Evolutionary conservation across 2,329 filamentous ascomycete genomes (phyloP).

Genomic region (Fusarium clavum): DNA sequence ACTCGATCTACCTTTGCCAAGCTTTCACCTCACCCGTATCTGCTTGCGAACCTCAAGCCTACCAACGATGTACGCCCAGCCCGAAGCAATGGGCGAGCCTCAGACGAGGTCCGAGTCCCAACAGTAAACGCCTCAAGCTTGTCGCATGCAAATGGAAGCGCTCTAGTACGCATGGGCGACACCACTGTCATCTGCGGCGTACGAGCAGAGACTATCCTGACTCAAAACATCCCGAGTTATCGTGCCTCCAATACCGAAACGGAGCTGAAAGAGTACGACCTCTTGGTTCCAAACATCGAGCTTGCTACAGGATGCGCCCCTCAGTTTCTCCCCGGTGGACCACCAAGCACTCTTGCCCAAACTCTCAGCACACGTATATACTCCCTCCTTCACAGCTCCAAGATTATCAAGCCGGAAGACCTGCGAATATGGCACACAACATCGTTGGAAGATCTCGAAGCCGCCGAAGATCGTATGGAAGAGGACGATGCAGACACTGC

Average conservation of each 20-base stretch:
- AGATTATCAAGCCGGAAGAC: conserved; percentile 73
- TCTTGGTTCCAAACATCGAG: conserved; percentile 94
- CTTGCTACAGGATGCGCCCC: conserved; percentile 91
- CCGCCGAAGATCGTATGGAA: conserved; percentile 53
- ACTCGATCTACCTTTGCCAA: conserved; percentile 83
- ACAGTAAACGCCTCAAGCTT: conserved; percentile 85
- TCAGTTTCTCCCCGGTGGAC: conserved; percentile 83
- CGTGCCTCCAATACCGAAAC: conserved; percentile 57
- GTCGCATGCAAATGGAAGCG: conserved; percentile 89
- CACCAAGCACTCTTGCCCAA: conserved; percentile 84
- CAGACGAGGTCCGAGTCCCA: conserved; percentile 76
- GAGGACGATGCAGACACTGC: conserved; percentile 51
- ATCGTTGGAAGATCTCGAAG: conserved; percentile 60
- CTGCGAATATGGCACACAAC: conserved; percentile 78
- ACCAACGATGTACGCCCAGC: conserved; percentile 61
- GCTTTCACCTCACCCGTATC: conserved; percentile 87
- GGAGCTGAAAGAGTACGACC: conserved; percentile 71
- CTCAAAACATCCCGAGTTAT: conserved; percentile 78
- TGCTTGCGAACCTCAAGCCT: conserved; percentile 86
- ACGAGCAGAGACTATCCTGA: conserved; percentile 83
- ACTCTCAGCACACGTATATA: conserved; percentile 84
- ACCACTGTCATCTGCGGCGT: conserved; percentile 96
- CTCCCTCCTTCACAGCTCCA: conserved; percentile 77
- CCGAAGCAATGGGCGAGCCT: conserved; percentile 84
- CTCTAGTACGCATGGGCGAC: conserved; percentile 87